A percentile compares a stretch with the other conserved stretches of the same genome.
Conservation (phyloP, 2,329 filamentous ascomycete genomes). For the Aspergillus felis region DNA sequence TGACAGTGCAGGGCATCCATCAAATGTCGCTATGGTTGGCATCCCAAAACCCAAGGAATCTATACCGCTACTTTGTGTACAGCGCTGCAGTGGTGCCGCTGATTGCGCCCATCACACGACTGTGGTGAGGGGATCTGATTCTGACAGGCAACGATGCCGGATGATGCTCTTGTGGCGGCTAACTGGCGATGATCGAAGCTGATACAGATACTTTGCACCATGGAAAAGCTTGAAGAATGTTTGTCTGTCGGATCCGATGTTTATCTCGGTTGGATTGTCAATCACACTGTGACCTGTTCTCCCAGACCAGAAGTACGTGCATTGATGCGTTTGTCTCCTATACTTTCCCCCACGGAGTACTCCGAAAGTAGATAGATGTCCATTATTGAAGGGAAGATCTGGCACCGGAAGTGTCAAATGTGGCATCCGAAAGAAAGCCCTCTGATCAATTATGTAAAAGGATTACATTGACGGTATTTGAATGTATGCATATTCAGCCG, state of each 20-base stretch:
- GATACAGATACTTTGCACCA: not conserved
- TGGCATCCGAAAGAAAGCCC: not conserved
- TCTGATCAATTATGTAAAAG: not conserved
- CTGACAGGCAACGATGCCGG: constrained; percentile 4
- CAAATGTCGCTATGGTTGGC: constrained; percentile 2
- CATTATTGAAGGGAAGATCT: not conserved
- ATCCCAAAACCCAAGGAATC: not conserved
- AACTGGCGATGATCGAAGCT: not conserved
- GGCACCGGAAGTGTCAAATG: not conserved
- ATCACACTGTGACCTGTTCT: not conserved
- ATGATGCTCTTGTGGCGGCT: constrained; percentile 2
- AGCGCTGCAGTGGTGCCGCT: not conserved
- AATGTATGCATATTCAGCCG: not conserved
- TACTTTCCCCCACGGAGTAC: not conserved
- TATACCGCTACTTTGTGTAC: constrained; percentile 17
- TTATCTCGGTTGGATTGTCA: not conserved
- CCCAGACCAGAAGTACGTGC: not conserved
- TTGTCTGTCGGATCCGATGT: not conserved
- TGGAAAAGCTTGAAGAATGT: not conserved
- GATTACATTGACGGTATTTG: not conserved
- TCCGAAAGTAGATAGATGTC: not conserved
- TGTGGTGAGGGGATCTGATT: constrained; percentile 3
- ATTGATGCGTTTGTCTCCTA: not conserved
- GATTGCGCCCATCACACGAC: constrained; percentile 17
- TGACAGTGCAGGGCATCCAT: not conserved